These are phyloP conservation scores for Solanum appendiculatum DNA, from an alignment of 257 asterid species.

Conservation along the genomic window DNA sequence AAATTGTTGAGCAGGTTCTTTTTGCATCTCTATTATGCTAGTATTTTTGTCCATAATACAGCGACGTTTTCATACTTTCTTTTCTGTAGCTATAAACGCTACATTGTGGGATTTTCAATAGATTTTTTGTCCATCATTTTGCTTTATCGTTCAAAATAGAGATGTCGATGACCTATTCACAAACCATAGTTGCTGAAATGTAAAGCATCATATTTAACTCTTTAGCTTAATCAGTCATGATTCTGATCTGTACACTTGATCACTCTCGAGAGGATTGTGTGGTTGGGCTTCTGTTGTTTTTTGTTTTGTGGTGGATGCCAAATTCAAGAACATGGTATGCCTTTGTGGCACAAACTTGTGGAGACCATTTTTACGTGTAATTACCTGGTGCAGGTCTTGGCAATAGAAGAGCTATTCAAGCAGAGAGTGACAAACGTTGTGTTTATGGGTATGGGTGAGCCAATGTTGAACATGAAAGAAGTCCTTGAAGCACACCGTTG, in stretches of 20 bases:
- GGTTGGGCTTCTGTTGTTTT: neutral
- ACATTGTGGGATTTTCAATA: neutral
- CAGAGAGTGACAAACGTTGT: conserved; percentile 91
- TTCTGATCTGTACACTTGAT: neutral
- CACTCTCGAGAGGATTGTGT: neutral
- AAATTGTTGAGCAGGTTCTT: conserved; percentile 85
- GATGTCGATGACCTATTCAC: neutral
- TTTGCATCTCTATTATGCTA: neutral
- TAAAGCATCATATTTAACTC: neutral
- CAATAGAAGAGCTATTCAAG: conserved; percentile 76
- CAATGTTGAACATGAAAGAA: conserved; percentile 90
- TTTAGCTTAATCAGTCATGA: neutral
- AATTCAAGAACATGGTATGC: neutral
- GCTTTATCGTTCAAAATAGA: neutral
- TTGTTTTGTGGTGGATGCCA: neutral
- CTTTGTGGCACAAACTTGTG: neutral
- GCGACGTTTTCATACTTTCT: neutral
- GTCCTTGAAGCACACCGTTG: conserved; percentile 93
- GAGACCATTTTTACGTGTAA: neutral
- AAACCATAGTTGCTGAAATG: neutral
- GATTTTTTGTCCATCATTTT: neutral
- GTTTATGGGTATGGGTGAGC: conserved; percentile 99
- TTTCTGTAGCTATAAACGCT: neutral
- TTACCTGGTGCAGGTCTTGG: conserved; percentile 58
- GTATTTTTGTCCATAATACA: neutral